Evolutionary conservation across 2,329 filamentous ascomycete species (phyloP), one percentile per base, ranked within the genome.

Genomic region (Coniochaeta pulveracea): DNA sequence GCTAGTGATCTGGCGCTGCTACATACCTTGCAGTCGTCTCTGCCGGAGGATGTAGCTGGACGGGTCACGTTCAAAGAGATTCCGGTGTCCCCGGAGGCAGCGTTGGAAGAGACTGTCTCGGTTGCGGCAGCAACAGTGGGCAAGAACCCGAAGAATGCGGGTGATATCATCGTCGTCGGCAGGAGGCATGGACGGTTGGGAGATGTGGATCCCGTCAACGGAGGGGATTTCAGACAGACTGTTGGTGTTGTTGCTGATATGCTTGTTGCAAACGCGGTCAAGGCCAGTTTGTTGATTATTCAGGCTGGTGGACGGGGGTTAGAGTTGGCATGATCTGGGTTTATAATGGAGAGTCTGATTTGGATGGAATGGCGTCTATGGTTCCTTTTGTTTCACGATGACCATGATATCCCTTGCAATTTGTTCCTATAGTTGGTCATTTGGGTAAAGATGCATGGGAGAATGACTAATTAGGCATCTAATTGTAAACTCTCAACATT

Each of bases 121-220:
- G 55, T 66, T 4, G 79, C 79, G 0, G 63, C 65, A 33, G 54
- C 63, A 18, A 74, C 78, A 34, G 64, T 85, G 3, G 72, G 71
- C 1, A 68, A 72, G 38, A 65, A 67, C 12, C 62, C 68, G 0
- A 68, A 64, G 47, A 85, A 83, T 43, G 75, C 76, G 0, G 81
- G 81, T 3, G 80, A 85, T 47, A 59, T 88, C 15, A 61, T 88
- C 11, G 63, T 88, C 2, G 57, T 85, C 10, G 81, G 80, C 0
- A 63, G 78, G 25, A 52, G 61, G 26, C 62, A 68, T 40, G 49
- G 56, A 16, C 44, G 37, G 17, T 47, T 47, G 19, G 40, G 43
- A 12, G 37, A 44, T 40, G 12, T 42, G 37, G 37, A 40, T 46
- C 37, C 40, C 25, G 33, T 34, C 17, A 7, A 11, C 8, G 28